A percentile compares a stretch with the other conserved stretches of the same genome.
These are phyloP conservation scores for Adansonia rubrostipa DNA, from an alignment of 441 rosid genomes.

Conservation along the genomic window DNA sequence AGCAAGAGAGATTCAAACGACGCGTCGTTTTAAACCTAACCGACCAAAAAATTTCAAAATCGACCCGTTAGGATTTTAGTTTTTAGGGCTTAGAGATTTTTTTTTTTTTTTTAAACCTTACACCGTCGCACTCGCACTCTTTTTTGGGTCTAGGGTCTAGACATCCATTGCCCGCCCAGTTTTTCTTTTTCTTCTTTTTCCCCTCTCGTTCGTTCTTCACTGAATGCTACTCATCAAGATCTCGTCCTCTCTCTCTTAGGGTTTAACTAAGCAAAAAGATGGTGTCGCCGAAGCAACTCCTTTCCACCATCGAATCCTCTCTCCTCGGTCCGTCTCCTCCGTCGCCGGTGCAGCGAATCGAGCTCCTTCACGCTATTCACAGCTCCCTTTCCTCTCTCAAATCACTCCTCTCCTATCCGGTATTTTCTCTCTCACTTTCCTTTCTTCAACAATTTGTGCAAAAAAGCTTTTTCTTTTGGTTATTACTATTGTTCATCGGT, in stretches of 20 bases:
- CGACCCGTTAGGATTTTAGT: neutral
- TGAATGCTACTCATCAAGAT: neutral
- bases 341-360: constrained; percentile 68
- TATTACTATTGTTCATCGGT: neutral
- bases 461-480: neutral
- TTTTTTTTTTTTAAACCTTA: too few species aligned
- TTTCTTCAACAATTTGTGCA: constrained; percentile 5
- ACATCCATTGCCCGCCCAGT: constrained; percentile 36
- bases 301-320: constrained; percentile 69
- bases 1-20: neutral
- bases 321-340: constrained; percentile 77
- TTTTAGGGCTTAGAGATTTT: constrained; percentile 27
- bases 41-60: neutral
- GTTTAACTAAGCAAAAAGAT: constrained; percentile 37
- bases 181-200: neutral
- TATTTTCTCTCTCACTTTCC: constrained; percentile 26
- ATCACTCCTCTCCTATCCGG: constrained; percentile 77
- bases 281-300: constrained; percentile 79
- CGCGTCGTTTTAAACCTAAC: neutral
- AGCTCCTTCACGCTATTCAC: constrained; percentile 83
- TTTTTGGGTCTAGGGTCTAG: too few species aligned
- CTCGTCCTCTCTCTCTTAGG: constrained; percentile 22
- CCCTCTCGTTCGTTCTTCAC: neutral
- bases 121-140: too few species aligned
- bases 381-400: constrained; percentile 60